Evolutionary conservation across 2,329 filamentous ascomycete species (phyloP), one percentile per base, ranked within the genome.

Genomic region (Aspergillus proliferans): DNA sequence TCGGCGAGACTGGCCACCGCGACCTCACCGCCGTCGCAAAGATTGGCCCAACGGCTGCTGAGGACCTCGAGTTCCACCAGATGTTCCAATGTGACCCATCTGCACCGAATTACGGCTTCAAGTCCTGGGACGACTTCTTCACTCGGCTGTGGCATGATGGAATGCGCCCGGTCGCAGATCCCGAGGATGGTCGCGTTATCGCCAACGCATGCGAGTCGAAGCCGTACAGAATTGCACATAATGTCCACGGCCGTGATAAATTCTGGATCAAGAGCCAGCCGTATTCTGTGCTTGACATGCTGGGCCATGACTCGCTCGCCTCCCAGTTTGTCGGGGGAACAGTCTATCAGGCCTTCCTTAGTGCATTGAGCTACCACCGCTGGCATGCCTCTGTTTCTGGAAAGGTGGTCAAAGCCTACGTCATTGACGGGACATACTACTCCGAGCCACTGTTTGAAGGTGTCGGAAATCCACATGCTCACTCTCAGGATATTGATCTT

Each of bases 341-440:
- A 0, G 71, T 88, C 24, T 88, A 87, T 64, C 85, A 88, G 59
- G 85, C 84, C 0, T 88, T 86, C 60, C 69, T 88, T 3, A 83
- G 77, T 6, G 80, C 83, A 0, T 67, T 86, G 46, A 83, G 79
- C 40, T 88, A 88, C 63, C 85, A 88, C 65, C 77, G 85, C 22
- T 88, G 85, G 85, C 84, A 88, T 66, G 65, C 80, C 0, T 85
- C 85, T n/a, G 77, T 88, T 0, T 77, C 72, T 4, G 85, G 85
- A 0, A 82, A 64, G 4, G 68, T 88, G 14, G 71, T 73, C 42
- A 79, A 80, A 47, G 77, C 78, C 0, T 82, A 78, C 49, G 73
- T 84, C 0, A 63, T 79, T 4, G 76, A 82, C 19, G 85, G 85
- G 1, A 85, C 84, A 0, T 88, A 87, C 66, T 88, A 83, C 58